Conservation (phyloP, 768 basidiomycete genomes). For the Lactarius hatsudake region DNA sequence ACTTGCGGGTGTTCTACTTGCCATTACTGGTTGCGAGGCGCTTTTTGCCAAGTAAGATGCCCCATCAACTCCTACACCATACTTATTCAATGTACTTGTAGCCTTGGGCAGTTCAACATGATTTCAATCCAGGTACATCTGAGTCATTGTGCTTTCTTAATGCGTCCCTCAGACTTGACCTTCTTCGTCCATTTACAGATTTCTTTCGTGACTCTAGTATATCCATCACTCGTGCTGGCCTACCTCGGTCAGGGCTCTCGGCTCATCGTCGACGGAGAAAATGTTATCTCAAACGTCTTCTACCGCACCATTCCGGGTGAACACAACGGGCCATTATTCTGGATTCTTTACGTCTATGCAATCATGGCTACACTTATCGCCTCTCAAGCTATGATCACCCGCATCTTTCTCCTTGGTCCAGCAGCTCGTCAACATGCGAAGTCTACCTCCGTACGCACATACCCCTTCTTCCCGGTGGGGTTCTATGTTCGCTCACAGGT, state of each 20-base stretch:
- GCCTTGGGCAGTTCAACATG: constrained; percentile 66
- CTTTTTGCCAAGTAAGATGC: constrained; percentile 58
- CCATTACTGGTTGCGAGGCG: constrained; percentile 69
- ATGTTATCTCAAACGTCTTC: constrained; percentile 54
- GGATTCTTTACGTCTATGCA: constrained; percentile 63
- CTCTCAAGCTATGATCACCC: constrained; percentile 67
- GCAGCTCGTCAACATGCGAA: constrained; percentile 61
- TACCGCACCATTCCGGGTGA: constrained; percentile 63
- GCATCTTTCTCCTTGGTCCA: constrained; percentile 62
- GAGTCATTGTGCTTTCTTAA: not conserved
- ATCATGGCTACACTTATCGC: constrained; percentile 65
- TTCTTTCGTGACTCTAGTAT: constrained; percentile 52
- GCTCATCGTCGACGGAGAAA: constrained; percentile 50
- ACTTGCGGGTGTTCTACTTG: constrained; percentile 61
- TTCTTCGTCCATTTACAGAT: constrained; percentile 34
- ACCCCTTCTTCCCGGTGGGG: not conserved
- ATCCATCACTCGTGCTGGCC: constrained; percentile 57
- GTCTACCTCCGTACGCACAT: constrained; percentile 45
- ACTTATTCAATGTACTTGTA: constrained; percentile 28
- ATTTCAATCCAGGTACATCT: constrained; percentile 49
- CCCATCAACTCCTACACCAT: not conserved
- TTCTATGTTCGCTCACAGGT: not conserved
- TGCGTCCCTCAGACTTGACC: not conserved
- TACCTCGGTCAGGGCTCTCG: constrained; percentile 73
- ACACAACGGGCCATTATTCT: constrained; percentile 43